Base-by-base conservation (phyloP, 352 stramenopile species). In the Albugo laibachii region DNA sequence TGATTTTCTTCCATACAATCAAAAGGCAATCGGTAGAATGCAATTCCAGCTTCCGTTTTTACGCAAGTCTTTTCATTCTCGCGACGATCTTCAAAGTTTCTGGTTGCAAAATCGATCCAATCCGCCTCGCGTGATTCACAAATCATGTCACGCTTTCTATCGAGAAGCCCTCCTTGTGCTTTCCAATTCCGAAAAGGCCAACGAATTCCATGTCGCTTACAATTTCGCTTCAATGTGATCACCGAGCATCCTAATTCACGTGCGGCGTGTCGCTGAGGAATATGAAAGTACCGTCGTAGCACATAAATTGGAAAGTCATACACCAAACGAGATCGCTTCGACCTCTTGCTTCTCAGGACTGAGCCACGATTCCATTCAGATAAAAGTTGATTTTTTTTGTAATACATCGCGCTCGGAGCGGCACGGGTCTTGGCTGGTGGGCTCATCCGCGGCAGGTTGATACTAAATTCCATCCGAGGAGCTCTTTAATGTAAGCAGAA, bases 201-300 rank as follows among this genome's bases (percentile, higher is more conserved):
- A 16, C 69, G 62, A 47, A 77, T 77, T 38, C 66, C 66, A 6
- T 66, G 59, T 34, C 66, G 66, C 19, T 68, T 69, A 43, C 66
- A 77, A 52, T 72, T 77, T 50, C 66, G 57, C 52, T 77, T 77
- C 47, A 78, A 61, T 39, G 66, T 78, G 41, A 78, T 68, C 13
- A 68, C 69, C 19, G 66, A 62, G 13, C 74, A 63, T n/a, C 66
- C 66, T 45, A 78, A 58, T 42, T 66, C 54, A 43, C 71, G 63
- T 2, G 66, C 66, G 21, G 52, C 68, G 42, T 62, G 46, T 37
- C 53, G 58, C 45, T 80, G 67, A 5, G 67, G 56, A 36, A 80
- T 54, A 40, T 80, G 62, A 50, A 69, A 80, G 50, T 49, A 77
- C 41, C 55, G 52, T 13, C 44, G 39, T 46, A 77, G 53, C 11